phyloP scores from a whole-genome alignment of 495 filamentous ascomycete genomes.

The Penicillium angulare region DNA sequence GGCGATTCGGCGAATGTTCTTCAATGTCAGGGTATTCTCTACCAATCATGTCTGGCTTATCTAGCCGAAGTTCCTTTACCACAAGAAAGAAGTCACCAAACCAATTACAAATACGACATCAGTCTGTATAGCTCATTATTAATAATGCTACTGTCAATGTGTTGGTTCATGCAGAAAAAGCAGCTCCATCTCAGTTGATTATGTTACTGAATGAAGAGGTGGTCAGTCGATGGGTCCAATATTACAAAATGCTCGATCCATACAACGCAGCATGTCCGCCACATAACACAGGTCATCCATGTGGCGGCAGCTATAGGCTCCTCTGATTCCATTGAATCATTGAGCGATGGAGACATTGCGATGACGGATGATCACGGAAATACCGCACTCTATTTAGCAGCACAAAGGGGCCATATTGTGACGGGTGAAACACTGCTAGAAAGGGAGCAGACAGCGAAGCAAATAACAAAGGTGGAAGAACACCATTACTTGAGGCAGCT shows the following conservation, averaged over 20 bases:
- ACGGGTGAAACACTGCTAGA: neutral
- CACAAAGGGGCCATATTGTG: neutral
- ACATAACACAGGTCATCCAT: constrained; percentile 1
- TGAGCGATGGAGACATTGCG: neutral
- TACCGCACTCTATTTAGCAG: constrained; percentile 9
- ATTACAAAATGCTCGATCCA: neutral
- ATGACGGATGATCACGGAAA: neutral
- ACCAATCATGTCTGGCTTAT: constrained; percentile 10
- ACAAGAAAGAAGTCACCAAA: neutral
- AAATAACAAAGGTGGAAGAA: neutral
- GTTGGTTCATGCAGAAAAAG: constrained; percentile 11
- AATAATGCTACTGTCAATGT: constrained; percentile 10
- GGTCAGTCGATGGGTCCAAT: constrained; percentile 1
- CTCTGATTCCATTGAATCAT: neutral
- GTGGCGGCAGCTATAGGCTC: constrained; percentile 2
- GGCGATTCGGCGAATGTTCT: neutral
- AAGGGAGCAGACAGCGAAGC: constrained; percentile 2
- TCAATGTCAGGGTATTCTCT: constrained; percentile 4
- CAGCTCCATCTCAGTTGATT: neutral
- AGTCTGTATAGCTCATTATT: constrained; percentile 1
- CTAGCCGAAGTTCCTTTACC: neutral
- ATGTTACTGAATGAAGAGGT: constrained; percentile 1
- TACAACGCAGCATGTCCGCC: neutral
- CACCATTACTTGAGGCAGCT: constrained; percentile 5
- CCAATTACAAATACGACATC: neutral